Evolutionary conservation across 192 early-diverging fungal genomes (phyloP), one percentile per base, ranked within the genome.

Genomic region (Pilobolus umbonatus): DNA sequence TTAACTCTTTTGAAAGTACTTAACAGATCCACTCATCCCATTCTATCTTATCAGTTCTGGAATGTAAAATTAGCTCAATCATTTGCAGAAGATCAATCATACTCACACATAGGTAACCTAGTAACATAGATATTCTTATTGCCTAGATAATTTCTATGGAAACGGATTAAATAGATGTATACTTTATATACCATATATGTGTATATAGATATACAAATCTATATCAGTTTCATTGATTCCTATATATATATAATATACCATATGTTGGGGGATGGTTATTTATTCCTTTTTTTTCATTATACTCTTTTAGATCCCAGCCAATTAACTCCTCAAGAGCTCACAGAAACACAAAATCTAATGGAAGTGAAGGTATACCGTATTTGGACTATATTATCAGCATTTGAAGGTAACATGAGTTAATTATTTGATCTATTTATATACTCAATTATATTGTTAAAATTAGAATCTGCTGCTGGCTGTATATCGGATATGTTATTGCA

Each of bases 321-420:
- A 29, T 28, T 61, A 59, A 65, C 62, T 24, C 42, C 60, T 9
- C 80, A 86, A 49, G 84, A 65, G 89, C 60, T 85, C 84, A 71
- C 84, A 74, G 40, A 67, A 29, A 72, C 75, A 11, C 88, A 93
- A 67, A 74, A 79, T 43, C 69, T 71, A 19, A 90, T 85, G 68
- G 90, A 95, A 62, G 91, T 97, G 65, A 90, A 94, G 62, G 93
- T 92, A 17, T 90, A 82, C 55, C 75, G 80, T 47, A 91, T 95
- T 28, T 84, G 90, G 74, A 81, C 82, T 21, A 87, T 95, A 1
- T 76, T 94, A 15, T 87, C 87, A 8, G 85, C 81, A 3, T 95
- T 92, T 77, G 93, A 95, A 72, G 64, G 64, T 53, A 52, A 26
- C 1, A 5, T 42, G 39, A 12, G 39, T 12, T 17, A 42, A 3